Evolutionary conservation across 1,139 yeast species (phyloP), one percentile per base, ranked within the genome.

Genomic region (Pichia norvegensis): DNA sequence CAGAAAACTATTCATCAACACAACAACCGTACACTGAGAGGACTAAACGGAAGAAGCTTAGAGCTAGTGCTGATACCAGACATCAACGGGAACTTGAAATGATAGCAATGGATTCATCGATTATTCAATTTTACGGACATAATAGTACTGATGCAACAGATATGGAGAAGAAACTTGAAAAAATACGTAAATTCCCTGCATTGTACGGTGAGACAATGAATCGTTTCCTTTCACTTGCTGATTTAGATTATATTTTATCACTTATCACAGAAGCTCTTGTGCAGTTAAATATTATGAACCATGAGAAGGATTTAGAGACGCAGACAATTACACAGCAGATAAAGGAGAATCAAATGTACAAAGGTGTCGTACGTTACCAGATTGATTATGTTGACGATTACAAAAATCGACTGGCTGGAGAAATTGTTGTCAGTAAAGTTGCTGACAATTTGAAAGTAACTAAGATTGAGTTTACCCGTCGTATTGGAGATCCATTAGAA

Each of bases 401-500:
- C 33, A 72, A 70, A 44, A 64, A 69, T 53, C 67, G 65, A 1
- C 59, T 80, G 27, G 58, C 67, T 20, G 85, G 86, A 1, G 61
- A 65, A 22, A 68, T 79, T 35, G 66, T 64, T 37, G 67, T 79
- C 21, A 58, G 64, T 4, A 59, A 62, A 41, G 59, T 70, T 29
- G 68, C 61, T 3, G 64, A 55, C 25, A 56, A 65, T 11, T 46
- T 66, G 37, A 53, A 60, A 6, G 61, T 73, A 42, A 67, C 73
- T 47, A 68, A 66, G 37, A 68, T 80, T 1, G 76, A 73, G 46
- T 79, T 81, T 55, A 62, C 69, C 38, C 75, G 76, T 53, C 65
- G 70, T 5, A 68, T 69, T 33, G 84, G 84, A 0, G 85, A 81
- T 61, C 85, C 85, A 0, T 58, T 81, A 38, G 85, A 80, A 58